Percentiles rank a stretch among this genome's conserved stretches.
These are phyloP conservation scores for Hypocrella siamensis DNA, from an alignment of 2,329 filamentous ascomycete species.

Conservation along the genomic window DNA sequence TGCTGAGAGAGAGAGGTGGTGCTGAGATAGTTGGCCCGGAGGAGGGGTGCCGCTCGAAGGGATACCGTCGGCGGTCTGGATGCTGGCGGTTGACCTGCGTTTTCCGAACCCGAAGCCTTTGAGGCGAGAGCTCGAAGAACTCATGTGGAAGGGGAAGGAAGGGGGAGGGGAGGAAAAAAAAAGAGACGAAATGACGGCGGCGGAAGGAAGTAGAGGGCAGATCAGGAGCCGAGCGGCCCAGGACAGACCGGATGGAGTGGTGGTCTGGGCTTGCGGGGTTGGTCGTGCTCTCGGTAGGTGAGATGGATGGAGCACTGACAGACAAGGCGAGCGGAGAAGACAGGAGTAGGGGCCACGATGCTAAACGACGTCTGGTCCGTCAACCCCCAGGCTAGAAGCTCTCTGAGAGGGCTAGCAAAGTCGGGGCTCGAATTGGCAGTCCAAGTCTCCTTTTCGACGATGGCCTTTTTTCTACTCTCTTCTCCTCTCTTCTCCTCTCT, in stretches of 20 bases:
- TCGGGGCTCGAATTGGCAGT: no score
- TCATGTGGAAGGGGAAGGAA: constrained; percentile 36
- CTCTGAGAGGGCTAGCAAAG: no score
- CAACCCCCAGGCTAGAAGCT: no score
- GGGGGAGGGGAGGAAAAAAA: constrained; percentile 3
- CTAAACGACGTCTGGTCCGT: no score
- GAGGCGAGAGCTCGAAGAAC: constrained; percentile 65
- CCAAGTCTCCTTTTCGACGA: no score
- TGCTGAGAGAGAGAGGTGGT: constrained; percentile 22
- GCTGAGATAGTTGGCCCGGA: constrained; percentile 30
- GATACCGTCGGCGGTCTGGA: constrained; percentile 31
- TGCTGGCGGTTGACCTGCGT: constrained; percentile 54
- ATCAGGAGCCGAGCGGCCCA: constrained; percentile 2
- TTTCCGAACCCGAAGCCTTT: constrained; percentile 71
- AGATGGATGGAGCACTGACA: no score
- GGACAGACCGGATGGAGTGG: neutral
- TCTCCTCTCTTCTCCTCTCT: no score
- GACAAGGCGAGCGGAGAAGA: no score
- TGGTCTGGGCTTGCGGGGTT: neutral
- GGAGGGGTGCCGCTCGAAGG: constrained; percentile 19
- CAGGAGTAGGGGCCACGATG: neutral
- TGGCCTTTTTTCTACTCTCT: no score
- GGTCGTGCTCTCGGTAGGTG: neutral
- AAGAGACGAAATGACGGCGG: constrained; percentile 2
- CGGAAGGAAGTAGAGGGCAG: constrained; percentile 6